phyloP scores from a whole-genome alignment of 2,329 filamentous ascomycete genomes.

The Didymella pomorum region DNA sequence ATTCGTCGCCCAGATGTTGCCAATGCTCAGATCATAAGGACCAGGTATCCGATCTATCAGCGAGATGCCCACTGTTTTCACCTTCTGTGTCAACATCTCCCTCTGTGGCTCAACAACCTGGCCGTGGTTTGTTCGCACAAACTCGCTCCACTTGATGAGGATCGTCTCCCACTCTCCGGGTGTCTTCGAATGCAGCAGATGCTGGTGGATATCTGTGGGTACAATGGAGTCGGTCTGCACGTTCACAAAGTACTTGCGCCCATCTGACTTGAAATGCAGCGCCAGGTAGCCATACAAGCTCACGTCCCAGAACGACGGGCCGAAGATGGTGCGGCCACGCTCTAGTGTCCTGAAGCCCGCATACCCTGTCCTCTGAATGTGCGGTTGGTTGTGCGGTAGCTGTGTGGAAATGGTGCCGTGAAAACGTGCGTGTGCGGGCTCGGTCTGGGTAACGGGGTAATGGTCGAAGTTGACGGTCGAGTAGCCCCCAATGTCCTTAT shows the following conservation, averaged over 20 bases:
- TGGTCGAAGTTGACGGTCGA: slow-evolving; percentile 78
- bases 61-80: slow-evolving; percentile 85
- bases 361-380: slow-evolving; percentile 82
- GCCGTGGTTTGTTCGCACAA: slow-evolving; percentile 93
- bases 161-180: slow-evolving; percentile 94
- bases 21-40: slow-evolving; percentile 85
- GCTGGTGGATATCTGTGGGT: slow-evolving; percentile 94
- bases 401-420: slow-evolving; percentile 87
- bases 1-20: slow-evolving; percentile 92
- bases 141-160: slow-evolving; percentile 88
- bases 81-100: slow-evolving; percentile 85
- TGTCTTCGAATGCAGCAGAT: slow-evolving; percentile 79
- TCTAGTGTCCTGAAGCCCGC: slow-evolving; percentile 89
- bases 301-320: slow-evolving; percentile 84
- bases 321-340: slow-evolving; percentile 80
- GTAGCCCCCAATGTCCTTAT: slow-evolving; percentile 85
- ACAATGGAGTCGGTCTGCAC: slow-evolving; percentile 94
- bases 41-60: slow-evolving; percentile 89
- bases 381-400: slow-evolving; percentile 76
- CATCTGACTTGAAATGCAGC: slow-evolving; percentile 87
- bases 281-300: slow-evolving; percentile 89
- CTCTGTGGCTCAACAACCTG: slow-evolving; percentile 92
- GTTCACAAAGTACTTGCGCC: slow-evolving; percentile 92
- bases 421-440: slow-evolving; percentile 78
- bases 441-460: slow-evolving; percentile 55